Evolutionary conservation across 2,329 filamentous ascomycete species (phyloP).

Genomic region (Neopestalotiopsis sp.): DNA sequence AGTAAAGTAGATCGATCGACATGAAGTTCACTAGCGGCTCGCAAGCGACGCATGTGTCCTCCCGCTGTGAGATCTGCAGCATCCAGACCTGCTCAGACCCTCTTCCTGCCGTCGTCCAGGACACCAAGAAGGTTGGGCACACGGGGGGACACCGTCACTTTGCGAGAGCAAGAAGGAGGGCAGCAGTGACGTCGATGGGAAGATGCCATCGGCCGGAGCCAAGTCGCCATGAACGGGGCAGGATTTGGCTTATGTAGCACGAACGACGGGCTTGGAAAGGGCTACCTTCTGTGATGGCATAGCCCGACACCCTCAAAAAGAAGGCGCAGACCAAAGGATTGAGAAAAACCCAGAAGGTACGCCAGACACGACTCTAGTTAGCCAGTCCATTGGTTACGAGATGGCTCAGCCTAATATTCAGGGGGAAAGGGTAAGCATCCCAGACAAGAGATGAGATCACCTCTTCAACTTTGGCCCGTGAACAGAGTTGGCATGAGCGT

Average conservation of each 20-base stretch:
- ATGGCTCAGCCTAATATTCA: constrained; percentile 1
- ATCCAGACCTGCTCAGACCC: background rate
- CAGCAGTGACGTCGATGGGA: background rate
- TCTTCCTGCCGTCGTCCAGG: background rate
- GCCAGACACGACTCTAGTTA: background rate
- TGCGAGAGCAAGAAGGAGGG: background rate
- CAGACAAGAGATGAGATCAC: background rate
- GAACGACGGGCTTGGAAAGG: background rate
- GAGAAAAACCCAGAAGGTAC: background rate
- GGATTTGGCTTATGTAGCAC: background rate
- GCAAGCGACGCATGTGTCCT: background rate
- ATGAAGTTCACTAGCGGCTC: background rate
- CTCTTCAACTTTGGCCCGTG: background rate
- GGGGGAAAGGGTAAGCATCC: background rate
- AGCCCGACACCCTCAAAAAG: background rate
- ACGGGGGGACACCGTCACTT: background rate
- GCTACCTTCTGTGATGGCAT: background rate
- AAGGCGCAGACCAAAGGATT: background rate
- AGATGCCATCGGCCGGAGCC: background rate
- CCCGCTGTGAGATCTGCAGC: background rate
- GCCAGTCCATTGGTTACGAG: background rate
- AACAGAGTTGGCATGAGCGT: constrained; percentile 4
- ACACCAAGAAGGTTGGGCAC: background rate
- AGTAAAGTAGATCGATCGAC: background rate
- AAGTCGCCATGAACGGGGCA: too few relatives aligned